Evolutionary conservation across 805 yeast species (phyloP).

Genomic region (Barnettozyma populi): DNA sequence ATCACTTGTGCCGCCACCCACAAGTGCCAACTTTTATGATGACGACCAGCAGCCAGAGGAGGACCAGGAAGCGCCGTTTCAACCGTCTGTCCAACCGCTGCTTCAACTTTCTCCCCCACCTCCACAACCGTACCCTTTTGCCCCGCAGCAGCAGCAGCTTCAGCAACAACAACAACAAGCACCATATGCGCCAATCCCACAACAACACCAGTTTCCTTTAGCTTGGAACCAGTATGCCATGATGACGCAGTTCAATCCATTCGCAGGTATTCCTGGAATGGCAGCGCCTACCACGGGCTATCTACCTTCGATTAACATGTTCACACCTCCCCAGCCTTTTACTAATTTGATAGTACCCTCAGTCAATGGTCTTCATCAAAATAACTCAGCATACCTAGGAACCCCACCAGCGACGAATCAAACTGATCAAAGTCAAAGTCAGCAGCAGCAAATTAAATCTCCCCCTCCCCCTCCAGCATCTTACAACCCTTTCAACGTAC

Average conservation of each 20-base stretch:
- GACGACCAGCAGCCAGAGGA: conserved; percentile 1
- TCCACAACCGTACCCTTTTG: neutral
- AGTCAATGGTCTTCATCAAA: neutral
- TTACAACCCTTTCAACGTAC: neutral
- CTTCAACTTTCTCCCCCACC: neutral
- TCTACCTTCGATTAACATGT: neutral
- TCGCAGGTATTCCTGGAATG: neutral
- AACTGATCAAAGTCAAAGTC: neutral
- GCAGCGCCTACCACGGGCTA: conserved; percentile 1
- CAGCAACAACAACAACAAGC: neutral
- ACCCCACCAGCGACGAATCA: neutral
- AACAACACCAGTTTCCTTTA: neutral
- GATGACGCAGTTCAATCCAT: neutral
- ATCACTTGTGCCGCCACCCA: neutral
- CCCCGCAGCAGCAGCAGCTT: neutral
- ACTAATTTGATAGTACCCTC: neutral
- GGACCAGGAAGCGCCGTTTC: neutral
- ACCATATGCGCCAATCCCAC: neutral
- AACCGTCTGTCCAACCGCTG: neutral
- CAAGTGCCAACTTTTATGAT: conserved; percentile 10
- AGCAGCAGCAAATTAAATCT: neutral
- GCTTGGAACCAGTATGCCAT: neutral
- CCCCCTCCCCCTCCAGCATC: conserved; percentile 2
- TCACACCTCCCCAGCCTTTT: neutral
- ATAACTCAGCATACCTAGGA: neutral